Evolutionary conservation across 2,329 filamentous ascomycete genomes (phyloP).

Genomic region (Apiospora saccharicola): DNA sequence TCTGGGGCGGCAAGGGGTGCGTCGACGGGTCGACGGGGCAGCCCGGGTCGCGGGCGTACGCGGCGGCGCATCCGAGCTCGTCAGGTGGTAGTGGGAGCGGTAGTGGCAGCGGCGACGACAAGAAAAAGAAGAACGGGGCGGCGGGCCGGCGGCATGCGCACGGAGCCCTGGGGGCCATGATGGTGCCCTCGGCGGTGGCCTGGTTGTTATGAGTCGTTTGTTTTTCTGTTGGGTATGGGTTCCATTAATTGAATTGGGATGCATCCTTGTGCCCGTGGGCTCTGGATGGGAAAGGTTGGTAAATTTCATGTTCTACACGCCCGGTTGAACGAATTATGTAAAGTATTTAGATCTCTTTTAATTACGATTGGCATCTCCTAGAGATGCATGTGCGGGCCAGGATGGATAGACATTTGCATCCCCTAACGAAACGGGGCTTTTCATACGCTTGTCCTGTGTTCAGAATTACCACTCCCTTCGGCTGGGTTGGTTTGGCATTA

Average conservation of each 20-base stretch:
- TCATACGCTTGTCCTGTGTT: neutral
- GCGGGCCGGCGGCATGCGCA: neutral
- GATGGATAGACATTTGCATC: neutral
- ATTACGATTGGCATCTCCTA: neutral
- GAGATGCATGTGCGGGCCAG: neutral
- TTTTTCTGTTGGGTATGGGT: neutral
- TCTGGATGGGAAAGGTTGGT: too few species aligned
- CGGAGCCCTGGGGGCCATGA: neutral
- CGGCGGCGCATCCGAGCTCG: neutral
- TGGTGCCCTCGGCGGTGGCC: neutral
- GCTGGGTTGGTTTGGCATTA: too few species aligned
- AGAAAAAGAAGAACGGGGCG: neutral
- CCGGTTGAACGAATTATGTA: neutral
- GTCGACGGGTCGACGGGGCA: constrained; percentile 30
- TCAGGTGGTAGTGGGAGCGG: neutral
- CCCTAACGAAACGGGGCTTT: neutral
- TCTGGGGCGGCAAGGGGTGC: constrained; percentile 46
- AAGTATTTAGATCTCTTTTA: neutral
- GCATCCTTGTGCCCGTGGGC: too few species aligned
- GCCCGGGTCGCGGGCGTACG: neutral
- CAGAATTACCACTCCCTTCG: neutral
- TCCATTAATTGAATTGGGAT: neutral
- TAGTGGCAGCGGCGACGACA: neutral
- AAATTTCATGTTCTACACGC: too few species aligned
- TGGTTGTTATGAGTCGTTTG: neutral